These are phyloP conservation scores for Trifolium dubium DNA, from an alignment of 306 rosid species.

Conservation along the genomic window DNA sequence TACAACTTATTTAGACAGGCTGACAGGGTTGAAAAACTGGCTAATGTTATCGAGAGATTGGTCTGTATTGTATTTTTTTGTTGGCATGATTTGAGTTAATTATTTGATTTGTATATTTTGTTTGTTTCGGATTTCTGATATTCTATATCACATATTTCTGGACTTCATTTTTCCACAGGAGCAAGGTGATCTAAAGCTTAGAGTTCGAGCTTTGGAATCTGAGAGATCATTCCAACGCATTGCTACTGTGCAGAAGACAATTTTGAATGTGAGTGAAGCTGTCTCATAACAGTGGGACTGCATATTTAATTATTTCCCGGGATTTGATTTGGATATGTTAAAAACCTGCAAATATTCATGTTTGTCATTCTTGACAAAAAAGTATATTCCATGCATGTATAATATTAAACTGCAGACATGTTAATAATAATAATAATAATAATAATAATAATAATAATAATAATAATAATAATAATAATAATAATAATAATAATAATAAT, in stretches of 20 bases:
- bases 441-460: no score
- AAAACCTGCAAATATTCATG: slow-evolving; percentile 23
- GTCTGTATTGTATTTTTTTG: slow-evolving; percentile 10
- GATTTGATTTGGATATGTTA: slow-evolving; percentile 33
- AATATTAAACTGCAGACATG: slow-evolving; percentile 3
- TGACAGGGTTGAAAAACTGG: slow-evolving; percentile 94
- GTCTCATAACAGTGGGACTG: slow-evolving; percentile 32
- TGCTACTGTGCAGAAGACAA: slow-evolving; percentile 85
- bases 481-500: no score
- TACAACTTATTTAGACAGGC: slow-evolving; percentile 97
- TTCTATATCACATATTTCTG: slow-evolving; percentile 24
- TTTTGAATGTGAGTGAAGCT: slow-evolving; percentile 82
- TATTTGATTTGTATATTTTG: slow-evolving; percentile 36
- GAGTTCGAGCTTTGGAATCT: slow-evolving; percentile 96
- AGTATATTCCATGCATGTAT: slow-evolving; percentile 19
- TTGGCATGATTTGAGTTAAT: slow-evolving; percentile 33
- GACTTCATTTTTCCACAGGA: slow-evolving; percentile 60
- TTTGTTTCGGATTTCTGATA: slow-evolving; percentile 34
- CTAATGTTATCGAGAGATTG: slow-evolving; percentile 49
- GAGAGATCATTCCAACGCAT: slow-evolving; percentile 99
- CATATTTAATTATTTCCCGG: slow-evolving; percentile 12
- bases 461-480: no score
- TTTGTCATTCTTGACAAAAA: slow-evolving; percentile 35
- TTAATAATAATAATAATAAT: background rate
- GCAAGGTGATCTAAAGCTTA: slow-evolving; percentile 97